Evolutionary conservation across 257 asterid species (phyloP), one percentile per base, ranked within the genome.

Genomic region (Ophiorrhiza pumila): DNA sequence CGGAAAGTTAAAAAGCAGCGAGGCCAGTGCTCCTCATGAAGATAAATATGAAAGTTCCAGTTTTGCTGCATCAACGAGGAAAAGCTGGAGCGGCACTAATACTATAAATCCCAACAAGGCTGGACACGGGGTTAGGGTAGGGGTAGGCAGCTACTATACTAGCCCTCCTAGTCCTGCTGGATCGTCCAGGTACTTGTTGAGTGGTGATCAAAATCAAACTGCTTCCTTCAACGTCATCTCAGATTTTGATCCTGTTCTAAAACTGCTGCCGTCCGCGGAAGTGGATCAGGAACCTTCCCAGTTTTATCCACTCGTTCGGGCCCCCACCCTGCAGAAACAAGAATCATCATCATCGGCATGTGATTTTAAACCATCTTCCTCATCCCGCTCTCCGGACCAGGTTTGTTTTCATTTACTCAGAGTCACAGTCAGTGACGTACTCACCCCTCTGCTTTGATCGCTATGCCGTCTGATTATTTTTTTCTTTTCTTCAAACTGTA

Each of bases 71-170:
- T 37, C 8, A 50, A 37, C 45, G 8, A 73, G 86, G 65, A 84
- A 75, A 66, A 81, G 83, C 79, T 88, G 96, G 96, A 86, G 86
- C n/a, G n/a, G n/a, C n/a, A n/a, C n/a, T n/a, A n/a, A n/a, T n/a
- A n/a, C n/a, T n/a, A n/a, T n/a, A n/a, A n/a, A n/a, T n/a, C n/a
- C n/a, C n/a, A n/a, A n/a, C n/a, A n/a, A n/a, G n/a, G n/a, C n/a
- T n/a, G n/a, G n/a, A n/a, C n/a, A n/a, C n/a, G n/a, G n/a, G n/a
- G n/a, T n/a, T n/a, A n/a, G n/a, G n/a, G n/a, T n/a, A n/a, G n/a
- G n/a, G n/a, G n/a, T n/a, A n/a, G n/a, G n/a, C n/a, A n/a, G n/a
- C n/a, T n/a, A n/a, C 61, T 88, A 91, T 29, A 83, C 83, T 1
- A 83, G 71, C 50, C 84, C 90, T 69, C 18, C 52, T 15, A 91